Percentiles rank a stretch among this genome's conserved stretches.
These are phyloP conservation scores for Sutorius australiensis DNA, from an alignment of 768 basidiomycete genomes.

Conservation along the genomic window DNA sequence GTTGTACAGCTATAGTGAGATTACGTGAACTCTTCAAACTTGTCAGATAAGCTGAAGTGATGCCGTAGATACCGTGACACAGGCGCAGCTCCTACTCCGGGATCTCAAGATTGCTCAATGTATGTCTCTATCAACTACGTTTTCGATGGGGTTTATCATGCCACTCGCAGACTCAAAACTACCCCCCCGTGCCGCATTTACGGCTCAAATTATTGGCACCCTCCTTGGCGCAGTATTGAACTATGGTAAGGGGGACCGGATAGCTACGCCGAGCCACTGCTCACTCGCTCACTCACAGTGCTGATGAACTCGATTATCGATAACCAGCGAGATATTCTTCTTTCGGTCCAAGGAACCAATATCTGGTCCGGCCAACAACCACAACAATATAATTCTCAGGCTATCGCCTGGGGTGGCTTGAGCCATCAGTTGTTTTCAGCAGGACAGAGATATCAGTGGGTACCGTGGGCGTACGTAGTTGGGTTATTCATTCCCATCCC, in stretches of 20 bases:
- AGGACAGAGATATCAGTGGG: conserved; percentile 36
- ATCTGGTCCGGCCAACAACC: conserved; percentile 33
- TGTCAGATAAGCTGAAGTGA: conserved; percentile 36
- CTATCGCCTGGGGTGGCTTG: conserved; percentile 42
- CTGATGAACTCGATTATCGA: conserved; percentile 58
- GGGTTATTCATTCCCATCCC: conserved; percentile 38
- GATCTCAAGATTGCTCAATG: conserved; percentile 48
- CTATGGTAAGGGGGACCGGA: conserved; percentile 51
- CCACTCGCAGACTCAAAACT: conserved; percentile 48
- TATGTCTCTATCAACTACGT: not conserved
- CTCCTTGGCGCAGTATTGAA: conserved; percentile 33
- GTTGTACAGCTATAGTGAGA: conserved; percentile 46
- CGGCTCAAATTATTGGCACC: conserved; percentile 48
- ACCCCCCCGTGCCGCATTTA: conserved; percentile 62
- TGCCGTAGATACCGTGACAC: conserved; percentile 45
- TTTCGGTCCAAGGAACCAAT: conserved; percentile 51
- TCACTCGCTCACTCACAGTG: conserved; percentile 19
- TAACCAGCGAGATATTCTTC: conserved; percentile 48
- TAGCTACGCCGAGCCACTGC: conserved; percentile 40
- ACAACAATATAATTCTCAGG: conserved; percentile 31
- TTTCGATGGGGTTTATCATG: conserved; percentile 36
- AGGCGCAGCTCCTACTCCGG: conserved; percentile 49
- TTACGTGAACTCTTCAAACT: conserved; percentile 15
- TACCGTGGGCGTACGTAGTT: conserved; percentile 36
- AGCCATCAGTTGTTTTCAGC: conserved; percentile 33